Conservation (phyloP, 805 yeast species). For the Kodamaea neixiangensis region DNA sequence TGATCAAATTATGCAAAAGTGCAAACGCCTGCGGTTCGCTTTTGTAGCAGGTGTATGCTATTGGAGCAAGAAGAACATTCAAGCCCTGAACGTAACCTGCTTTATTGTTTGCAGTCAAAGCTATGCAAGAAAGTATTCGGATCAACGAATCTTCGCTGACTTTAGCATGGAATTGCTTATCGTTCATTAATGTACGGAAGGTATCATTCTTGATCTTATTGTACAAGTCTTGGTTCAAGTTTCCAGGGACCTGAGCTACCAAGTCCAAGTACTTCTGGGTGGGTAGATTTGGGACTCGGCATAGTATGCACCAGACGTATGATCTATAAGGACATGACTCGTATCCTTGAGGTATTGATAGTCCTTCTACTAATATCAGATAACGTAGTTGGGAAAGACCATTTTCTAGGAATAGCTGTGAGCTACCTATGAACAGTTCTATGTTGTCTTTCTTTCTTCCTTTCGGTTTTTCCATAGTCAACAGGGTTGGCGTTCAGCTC, state of each 20-base stretch:
- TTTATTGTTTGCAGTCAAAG: constrained; percentile 43
- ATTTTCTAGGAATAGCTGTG: constrained; percentile 48
- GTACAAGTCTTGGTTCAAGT: constrained; percentile 49
- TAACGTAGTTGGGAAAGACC: constrained; percentile 54
- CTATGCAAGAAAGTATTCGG: constrained; percentile 72
- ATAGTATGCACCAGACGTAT: constrained; percentile 79
- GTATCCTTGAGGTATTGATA: constrained; percentile 42
- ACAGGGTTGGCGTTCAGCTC: no score
- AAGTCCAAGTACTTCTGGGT: constrained; percentile 54
- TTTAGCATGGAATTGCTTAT: constrained; percentile 57
- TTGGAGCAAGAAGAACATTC: constrained; percentile 84
- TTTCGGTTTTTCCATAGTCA: constrained; percentile 16
- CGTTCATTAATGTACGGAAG: constrained; percentile 80
- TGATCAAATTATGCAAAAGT: constrained; percentile 61
- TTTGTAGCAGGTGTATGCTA: constrained; percentile 64
- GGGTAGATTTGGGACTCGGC: constrained; percentile 60
- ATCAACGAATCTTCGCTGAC: constrained; percentile 72
- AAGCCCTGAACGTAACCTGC: constrained; percentile 85
- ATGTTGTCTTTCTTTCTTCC: constrained; percentile 55
- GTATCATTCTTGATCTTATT: constrained; percentile 82
- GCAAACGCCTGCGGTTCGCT: constrained; percentile 87
- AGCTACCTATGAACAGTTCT: constrained; percentile 49
- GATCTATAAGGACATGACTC: constrained; percentile 66
- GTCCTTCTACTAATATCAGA: constrained; percentile 41
- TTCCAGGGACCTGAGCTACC: constrained; percentile 53